Conservation (phyloP, 129 eudicot species). For the Ambrosia artemisiifolia region DNA sequence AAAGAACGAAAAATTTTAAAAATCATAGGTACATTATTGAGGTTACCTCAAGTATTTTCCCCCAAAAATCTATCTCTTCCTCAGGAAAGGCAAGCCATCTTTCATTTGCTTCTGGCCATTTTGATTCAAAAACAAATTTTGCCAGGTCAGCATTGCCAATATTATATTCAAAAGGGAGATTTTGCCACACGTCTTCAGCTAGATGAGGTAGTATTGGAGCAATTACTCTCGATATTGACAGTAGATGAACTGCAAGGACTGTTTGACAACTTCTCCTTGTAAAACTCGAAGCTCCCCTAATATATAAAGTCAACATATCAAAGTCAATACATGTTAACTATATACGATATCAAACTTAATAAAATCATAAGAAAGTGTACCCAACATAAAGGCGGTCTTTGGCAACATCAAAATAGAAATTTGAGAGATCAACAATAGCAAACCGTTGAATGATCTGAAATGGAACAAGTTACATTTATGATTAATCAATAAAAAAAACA, state of each 20-base stretch:
- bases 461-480: background rate
- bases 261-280: slow-evolving; percentile 96
- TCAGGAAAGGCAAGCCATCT: slow-evolving; percentile 66
- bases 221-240: slow-evolving; percentile 65
- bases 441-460: slow-evolving; percentile 86
- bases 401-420: slow-evolving; percentile 90
- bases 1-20: background rate
- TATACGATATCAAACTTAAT: background rate
- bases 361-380: slow-evolving; percentile 23
- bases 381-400: slow-evolving; percentile 98
- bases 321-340: slow-evolving; percentile 7
- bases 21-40: background rate
- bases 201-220: slow-evolving; percentile 96
- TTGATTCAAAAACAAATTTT: slow-evolving; percentile 78
- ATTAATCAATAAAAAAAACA: background rate
- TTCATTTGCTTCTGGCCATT: slow-evolving; percentile 73
- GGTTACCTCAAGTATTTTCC: slow-evolving; percentile 78
- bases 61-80: slow-evolving; percentile 77
- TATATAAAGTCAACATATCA: background rate
- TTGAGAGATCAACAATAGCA: slow-evolving; percentile 92
- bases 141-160: slow-evolving; percentile 44
- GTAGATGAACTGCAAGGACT: slow-evolving; percentile 84
- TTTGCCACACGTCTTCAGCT: slow-evolving; percentile 98
- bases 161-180: slow-evolving; percentile 75
- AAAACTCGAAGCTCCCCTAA: slow-evolving; percentile 74